These are phyloP conservation scores for Polytolypa hystricis DNA, from an alignment of 2,329 filamentous ascomycete species.

Conservation along the genomic window DNA sequence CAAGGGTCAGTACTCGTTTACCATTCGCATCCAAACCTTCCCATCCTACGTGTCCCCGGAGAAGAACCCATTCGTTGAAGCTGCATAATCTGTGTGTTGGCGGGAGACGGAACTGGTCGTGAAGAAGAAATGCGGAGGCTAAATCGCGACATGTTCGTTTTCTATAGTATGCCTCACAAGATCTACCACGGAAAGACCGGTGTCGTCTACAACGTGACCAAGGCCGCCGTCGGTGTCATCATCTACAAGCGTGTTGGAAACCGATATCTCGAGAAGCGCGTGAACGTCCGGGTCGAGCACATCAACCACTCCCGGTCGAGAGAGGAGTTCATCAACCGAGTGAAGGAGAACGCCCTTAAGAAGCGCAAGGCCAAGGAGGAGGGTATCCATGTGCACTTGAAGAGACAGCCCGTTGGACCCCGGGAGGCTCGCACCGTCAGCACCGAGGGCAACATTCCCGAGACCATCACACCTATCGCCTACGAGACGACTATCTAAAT, in stretches of 20 bases:
- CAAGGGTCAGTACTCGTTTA: conserved; percentile 80
- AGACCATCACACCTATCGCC: conserved; percentile 81
- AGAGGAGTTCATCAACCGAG: conserved; percentile 90
- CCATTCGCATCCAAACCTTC: conserved; percentile 5
- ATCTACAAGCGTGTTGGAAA: conserved; percentile 99
- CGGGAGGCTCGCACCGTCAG: conserved; percentile 70
- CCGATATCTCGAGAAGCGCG: conserved; percentile 99
- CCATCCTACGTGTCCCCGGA: too few relatives aligned
- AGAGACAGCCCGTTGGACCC: conserved; percentile 75
- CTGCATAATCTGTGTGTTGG: too few relatives aligned
- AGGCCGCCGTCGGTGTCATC: conserved; percentile 94
- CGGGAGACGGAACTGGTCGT: too few relatives aligned
- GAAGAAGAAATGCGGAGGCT: too few relatives aligned
- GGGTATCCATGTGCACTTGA: conserved; percentile 79
- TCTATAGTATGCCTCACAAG: conserved; percentile 86
- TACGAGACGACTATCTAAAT: conserved; percentile 98
- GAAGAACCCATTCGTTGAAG: too few relatives aligned
- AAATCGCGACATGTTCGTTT: conserved; percentile 2
- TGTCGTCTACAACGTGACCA: conserved; percentile 98
- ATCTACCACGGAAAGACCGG: conserved; percentile 99
- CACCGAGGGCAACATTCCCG: conserved; percentile 70
- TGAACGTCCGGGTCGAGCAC: conserved; percentile 99
- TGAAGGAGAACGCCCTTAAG: conserved; percentile 90
- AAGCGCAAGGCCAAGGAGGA: conserved; percentile 88
- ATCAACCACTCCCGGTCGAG: conserved; percentile 86